A percentile compares a stretch with the other conserved stretches of the same genome.
These are phyloP conservation scores for Lichtheimia ornata DNA, from an alignment of 371 early-diverging fungal genomes.

Conservation along the genomic window DNA sequence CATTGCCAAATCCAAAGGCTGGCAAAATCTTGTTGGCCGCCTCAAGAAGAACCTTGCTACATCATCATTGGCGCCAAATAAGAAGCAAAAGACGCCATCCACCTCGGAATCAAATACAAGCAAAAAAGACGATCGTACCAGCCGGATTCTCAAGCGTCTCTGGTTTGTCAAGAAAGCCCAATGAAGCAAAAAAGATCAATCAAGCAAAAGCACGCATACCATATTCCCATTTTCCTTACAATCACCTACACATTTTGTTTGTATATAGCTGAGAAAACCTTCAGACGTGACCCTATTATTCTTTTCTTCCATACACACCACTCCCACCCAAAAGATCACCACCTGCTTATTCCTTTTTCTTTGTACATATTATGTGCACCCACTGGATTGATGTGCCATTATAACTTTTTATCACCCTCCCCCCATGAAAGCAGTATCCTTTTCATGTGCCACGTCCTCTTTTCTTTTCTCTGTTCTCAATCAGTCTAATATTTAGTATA, in stretches of 20 bases:
- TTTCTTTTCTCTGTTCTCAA: too few relatives aligned
- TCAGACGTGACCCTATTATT: not conserved
- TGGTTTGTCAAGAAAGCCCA: not conserved
- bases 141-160: not conserved
- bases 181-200: not conserved
- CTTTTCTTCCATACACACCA: not conserved
- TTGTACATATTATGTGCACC: not conserved
- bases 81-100: conserved; percentile 1
- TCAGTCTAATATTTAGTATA: too few relatives aligned
- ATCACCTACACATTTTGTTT: not conserved
- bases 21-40: not conserved
- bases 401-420: not conserved
- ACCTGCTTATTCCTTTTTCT: not conserved
- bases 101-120: not conserved
- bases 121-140: too few relatives aligned
- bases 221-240: not conserved
- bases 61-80: not conserved
- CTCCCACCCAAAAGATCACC: not conserved
- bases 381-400: conserved; percentile 2
- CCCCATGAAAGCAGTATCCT: not conserved
- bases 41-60: conserved; percentile 3
- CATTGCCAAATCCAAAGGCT: not conserved
- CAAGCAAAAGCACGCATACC: not conserved
- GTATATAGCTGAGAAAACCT: not conserved
- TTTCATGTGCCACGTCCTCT: too few relatives aligned